Evolutionary conservation across 2,329 filamentous ascomycete species (phyloP), one percentile per base, ranked within the genome.

Genomic region (Dichotomopilus funicola): DNA sequence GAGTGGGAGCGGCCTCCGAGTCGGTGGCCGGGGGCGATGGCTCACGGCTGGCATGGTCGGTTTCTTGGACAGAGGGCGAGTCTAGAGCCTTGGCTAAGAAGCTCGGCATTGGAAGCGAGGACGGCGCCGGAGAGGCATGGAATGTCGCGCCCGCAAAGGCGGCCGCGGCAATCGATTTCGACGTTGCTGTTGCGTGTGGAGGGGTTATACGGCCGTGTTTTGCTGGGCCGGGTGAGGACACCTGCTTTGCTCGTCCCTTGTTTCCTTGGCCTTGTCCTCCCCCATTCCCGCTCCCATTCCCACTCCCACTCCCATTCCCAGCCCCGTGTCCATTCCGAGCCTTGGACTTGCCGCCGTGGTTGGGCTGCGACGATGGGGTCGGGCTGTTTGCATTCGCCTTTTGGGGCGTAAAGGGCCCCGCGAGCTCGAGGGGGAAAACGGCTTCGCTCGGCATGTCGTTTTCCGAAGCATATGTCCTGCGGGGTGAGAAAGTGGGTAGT

Each of bases 71-170:
- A 57, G 70, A 64, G 5, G 79, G 82, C 3, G 85, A 85, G 55
- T 87, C 85, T 10, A 88, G 78, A 0, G 89, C 85, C 65, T 87
- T 91, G 34, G 87, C 86, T 37, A 77, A 82, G 70, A 96, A 96
- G 66, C 87, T 95, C 9, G 94, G 94, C 56, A 96, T 87, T 0
- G 94, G 94, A 36, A 99, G 77, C 31, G 90, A 85, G 7, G 91
- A 95, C 0, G 94, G 88, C 1, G 91, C 92, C 19, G 94, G 94
- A 7, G 94, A 97, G 42, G 91, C 89, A 71, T 96, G 91, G 70
- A 97, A 99, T 5, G 91, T 95, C 37, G 92, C 88, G 11, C 92
- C 94, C 41, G 94, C 94, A 72, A 96, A 99, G 46, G 87, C 85
- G 57, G 82, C 76, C 49, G 72, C 72, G 35, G 71, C 71, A 49